Evolutionary conservation across 257 asterid species (phyloP).

Genomic region (Solanum lignicaule): DNA sequence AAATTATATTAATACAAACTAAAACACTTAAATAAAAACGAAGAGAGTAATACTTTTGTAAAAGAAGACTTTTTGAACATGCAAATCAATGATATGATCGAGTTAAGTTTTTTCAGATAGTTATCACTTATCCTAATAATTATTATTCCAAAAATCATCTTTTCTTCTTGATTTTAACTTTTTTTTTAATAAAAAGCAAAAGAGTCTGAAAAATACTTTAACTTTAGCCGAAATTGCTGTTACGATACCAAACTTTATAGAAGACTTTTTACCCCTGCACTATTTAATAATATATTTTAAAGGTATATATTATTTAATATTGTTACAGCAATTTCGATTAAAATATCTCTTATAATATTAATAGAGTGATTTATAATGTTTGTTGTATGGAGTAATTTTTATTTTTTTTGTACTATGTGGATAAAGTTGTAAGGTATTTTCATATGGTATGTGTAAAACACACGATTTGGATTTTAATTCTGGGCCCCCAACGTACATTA

Average conservation of each 20-base stretch:
- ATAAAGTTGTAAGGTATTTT: conserved; percentile 9
- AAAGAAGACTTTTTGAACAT: not conserved
- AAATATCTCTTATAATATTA: too few species aligned
- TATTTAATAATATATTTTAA: too few species aligned
- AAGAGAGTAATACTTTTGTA: not conserved
- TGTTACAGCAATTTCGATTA: too few species aligned
- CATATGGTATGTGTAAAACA: conserved; percentile 23
- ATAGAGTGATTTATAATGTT: not conserved
- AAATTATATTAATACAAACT: too few species aligned
- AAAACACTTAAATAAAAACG: too few species aligned
- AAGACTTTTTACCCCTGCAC: too few species aligned
- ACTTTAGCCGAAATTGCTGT: too few species aligned
- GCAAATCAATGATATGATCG: not conserved
- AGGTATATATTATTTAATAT: too few species aligned
- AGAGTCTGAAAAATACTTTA: too few species aligned
- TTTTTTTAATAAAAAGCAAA: too few species aligned
- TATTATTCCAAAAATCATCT: not conserved
- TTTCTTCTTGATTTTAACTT: too few species aligned
- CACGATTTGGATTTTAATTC: conserved; percentile 17
- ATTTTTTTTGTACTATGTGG: not conserved
- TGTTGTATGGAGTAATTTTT: not conserved
- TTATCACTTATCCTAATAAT: not conserved
- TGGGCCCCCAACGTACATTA: not conserved
- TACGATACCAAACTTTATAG: too few species aligned
- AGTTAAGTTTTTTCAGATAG: not conserved